These are phyloP conservation scores for sunflower (Helianthus annuus) DNA, from an alignment of 129 eudicot genomes.

Conservation along the genomic window DNA sequence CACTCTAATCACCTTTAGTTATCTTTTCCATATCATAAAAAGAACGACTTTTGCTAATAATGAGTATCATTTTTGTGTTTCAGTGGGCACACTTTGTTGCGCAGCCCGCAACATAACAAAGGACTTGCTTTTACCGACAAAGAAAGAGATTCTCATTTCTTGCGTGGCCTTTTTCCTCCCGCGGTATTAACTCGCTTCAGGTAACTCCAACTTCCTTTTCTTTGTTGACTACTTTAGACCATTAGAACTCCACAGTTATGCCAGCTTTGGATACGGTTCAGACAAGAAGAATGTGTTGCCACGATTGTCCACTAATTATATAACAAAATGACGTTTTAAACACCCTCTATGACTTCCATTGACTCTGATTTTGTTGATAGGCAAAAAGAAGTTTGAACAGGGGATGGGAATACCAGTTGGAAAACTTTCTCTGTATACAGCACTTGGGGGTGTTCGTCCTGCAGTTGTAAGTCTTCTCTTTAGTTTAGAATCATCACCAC, in stretches of 20 bases:
- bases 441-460: slow-evolving; percentile 98
- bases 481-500: no score
- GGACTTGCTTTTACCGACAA: slow-evolving; percentile 77
- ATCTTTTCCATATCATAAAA: background rate
- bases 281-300: no score
- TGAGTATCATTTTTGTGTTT: slow-evolving; percentile 21
- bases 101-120: slow-evolving; percentile 85
- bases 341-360: no score
- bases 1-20: no score
- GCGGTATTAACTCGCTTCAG: slow-evolving; percentile 60
- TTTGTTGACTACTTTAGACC: background rate
- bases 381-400: slow-evolving; percentile 78
- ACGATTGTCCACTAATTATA: no score
- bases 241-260: no score
- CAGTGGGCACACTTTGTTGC: slow-evolving; percentile 75
- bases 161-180: slow-evolving; percentile 87
- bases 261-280: no score
- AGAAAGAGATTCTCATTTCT: slow-evolving; percentile 83
- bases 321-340: no score
- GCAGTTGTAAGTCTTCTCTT: slow-evolving; percentile 59
- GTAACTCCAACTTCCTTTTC: slow-evolving; percentile 20
- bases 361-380: slow-evolving; percentile 37
- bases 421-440: slow-evolving; percentile 87
- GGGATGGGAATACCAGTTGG: slow-evolving; percentile 99
- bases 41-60: background rate